These are phyloP conservation scores for Persicaria tinctoria DNA, from an alignment of 148 eudicot genomes.

Conservation along the genomic window DNA sequence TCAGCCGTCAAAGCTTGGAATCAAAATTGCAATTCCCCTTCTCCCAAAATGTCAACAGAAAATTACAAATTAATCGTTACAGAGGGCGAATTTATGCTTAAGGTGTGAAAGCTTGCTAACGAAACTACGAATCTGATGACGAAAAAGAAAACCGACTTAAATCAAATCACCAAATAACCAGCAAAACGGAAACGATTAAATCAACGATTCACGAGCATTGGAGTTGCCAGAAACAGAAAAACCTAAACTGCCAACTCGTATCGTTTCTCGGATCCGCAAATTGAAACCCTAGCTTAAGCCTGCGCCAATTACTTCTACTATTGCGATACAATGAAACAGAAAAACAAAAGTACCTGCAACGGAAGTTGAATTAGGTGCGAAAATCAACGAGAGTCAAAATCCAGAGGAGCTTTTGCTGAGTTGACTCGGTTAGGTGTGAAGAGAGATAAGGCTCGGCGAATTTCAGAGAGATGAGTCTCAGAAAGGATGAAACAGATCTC, in stretches of 20 bases:
- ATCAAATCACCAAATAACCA: background rate
- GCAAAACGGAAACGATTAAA: background rate
- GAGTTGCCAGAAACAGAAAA: no score
- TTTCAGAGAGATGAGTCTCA: background rate
- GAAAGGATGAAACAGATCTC: background rate
- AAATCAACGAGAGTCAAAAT: background rate
- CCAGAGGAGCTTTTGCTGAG: background rate
- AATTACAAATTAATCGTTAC: background rate
- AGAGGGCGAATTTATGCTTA: no score
- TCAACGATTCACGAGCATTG: no score
- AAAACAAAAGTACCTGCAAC: background rate
- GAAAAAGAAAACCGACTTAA: background rate
- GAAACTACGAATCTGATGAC: background rate
- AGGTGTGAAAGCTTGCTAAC: background rate
- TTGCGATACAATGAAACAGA: background rate
- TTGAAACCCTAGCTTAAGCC: background rate
- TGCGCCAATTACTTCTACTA: background rate
- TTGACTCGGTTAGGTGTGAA: background rate
- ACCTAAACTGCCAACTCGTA: background rate
- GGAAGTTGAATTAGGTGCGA: background rate
- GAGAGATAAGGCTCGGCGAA: background rate
- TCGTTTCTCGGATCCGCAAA: background rate
- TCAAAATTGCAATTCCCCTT: background rate
- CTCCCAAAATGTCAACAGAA: conserved; percentile 1
- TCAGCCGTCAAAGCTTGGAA: background rate